A percentile compares a stretch with the other conserved stretches of the same genome.
Conservation (phyloP, 495 filamentous ascomycete genomes). For the Hyaloscypha variabilis region DNA sequence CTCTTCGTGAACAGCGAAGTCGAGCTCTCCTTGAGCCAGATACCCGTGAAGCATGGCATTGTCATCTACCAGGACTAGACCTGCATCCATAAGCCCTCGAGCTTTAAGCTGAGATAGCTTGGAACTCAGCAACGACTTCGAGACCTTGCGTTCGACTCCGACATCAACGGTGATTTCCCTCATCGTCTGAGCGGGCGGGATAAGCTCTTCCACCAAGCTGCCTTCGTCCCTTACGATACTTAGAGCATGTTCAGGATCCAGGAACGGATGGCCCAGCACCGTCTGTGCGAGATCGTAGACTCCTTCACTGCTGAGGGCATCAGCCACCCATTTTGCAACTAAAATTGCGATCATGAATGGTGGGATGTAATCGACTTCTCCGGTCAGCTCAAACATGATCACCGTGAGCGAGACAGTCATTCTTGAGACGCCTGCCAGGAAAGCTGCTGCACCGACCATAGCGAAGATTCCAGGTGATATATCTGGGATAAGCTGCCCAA, state of each 20-base stretch:
- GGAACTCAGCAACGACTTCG: constrained; percentile 39
- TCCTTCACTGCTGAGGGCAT: constrained; percentile 50
- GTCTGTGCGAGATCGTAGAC: constrained; percentile 60
- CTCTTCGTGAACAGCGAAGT: constrained; percentile 47
- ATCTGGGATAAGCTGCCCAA: constrained; percentile 49
- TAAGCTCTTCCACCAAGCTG: constrained; percentile 45
- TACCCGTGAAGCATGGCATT: constrained; percentile 54
- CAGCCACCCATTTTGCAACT: constrained; percentile 61
- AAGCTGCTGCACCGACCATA: constrained; percentile 62
- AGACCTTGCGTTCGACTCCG: constrained; percentile 45
- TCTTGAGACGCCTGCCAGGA: constrained; percentile 58
- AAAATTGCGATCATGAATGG: constrained; percentile 63
- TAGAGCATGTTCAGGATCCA: constrained; percentile 52
- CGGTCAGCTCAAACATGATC: constrained; percentile 60
- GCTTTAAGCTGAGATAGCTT: constrained; percentile 50
- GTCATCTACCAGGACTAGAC: constrained; percentile 54
- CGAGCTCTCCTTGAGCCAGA: constrained; percentile 55
- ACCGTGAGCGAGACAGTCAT: constrained; percentile 62
- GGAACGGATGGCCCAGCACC: constrained; percentile 59
- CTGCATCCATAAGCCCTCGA: constrained; percentile 57
- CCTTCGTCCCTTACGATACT: constrained; percentile 40
- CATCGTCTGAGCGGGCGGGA: constrained; percentile 57
- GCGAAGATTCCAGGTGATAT: constrained; percentile 61
- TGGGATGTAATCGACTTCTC: constrained; percentile 51
- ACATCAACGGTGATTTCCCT: constrained; percentile 55